Evolutionary conservation across 345 rosid genomes (phyloP).

Genomic region (Psidium friedrichsthalianum): DNA sequence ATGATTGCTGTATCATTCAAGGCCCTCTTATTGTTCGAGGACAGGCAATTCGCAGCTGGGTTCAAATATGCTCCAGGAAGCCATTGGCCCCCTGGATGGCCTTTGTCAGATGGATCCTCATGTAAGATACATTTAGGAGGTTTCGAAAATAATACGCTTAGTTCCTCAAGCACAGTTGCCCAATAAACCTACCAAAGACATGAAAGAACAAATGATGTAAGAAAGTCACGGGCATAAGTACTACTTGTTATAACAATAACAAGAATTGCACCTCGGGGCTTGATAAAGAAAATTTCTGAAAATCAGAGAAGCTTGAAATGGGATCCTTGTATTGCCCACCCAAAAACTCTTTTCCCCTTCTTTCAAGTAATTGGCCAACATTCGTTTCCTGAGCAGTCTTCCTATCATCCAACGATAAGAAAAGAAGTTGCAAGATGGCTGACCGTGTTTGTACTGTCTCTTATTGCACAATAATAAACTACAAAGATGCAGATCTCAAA

Average conservation of each 20-base stretch:
- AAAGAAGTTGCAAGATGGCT: not conserved
- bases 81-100: slow-evolving; percentile 78
- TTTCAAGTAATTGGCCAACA: slow-evolving; percentile 63
- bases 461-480: not conserved
- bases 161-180: slow-evolving; percentile 64
- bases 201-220: not conserved
- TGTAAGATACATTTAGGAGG: slow-evolving; percentile 55
- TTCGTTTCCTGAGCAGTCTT: slow-evolving; percentile 48
- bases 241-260: not conserved
- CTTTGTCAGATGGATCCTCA: slow-evolving; percentile 22
- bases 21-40: slow-evolving; percentile 29
- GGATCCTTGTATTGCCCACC: slow-evolving; percentile 71
- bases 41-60: slow-evolving; percentile 68
- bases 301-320: slow-evolving; percentile 60
- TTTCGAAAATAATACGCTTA: slow-evolving; percentile 39
- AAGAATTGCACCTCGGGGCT: slow-evolving; percentile 58
- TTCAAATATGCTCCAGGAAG: slow-evolving; percentile 82
- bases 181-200: slow-evolving; percentile 57
- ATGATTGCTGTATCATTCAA: slow-evolving; percentile 49
- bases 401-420: slow-evolving; percentile 20
- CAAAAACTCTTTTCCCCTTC: slow-evolving; percentile 56
- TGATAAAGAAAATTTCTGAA: slow-evolving; percentile 81
- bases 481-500: not conserved
- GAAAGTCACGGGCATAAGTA: not conserved
- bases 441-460: not conserved